Percentiles rank a stretch among this genome's conserved stretches.
phyloP scores from a whole-genome alignment of 2,329 filamentous ascomycete species.

The Setomelanomma holmii region DNA sequence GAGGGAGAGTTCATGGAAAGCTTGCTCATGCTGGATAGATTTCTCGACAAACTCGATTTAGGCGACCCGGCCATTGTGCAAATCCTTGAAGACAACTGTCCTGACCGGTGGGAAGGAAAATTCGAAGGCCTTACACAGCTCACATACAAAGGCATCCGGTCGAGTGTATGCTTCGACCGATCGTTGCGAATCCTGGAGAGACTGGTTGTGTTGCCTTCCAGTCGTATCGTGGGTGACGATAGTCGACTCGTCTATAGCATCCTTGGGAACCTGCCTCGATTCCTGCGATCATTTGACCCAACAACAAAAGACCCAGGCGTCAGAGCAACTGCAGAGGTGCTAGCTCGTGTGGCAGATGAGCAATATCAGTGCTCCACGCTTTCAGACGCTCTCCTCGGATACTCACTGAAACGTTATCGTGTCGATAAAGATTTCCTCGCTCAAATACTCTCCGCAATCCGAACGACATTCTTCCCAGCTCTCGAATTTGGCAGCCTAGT shows the following conservation, averaged over 20 bases:
- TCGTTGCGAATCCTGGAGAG: conserved; percentile 80
- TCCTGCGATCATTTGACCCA: conserved; percentile 79
- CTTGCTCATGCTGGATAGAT: conserved; percentile 86
- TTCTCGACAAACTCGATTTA: conserved; percentile 84
- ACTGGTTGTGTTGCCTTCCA: conserved; percentile 79
- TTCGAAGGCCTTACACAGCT: conserved; percentile 88
- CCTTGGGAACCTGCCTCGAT: conserved; percentile 90
- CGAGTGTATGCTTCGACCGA: conserved; percentile 79
- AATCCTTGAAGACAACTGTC: conserved; percentile 78
- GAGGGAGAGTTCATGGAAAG: conserved; percentile 94
- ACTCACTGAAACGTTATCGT: conserved; percentile 71
- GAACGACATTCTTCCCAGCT: conserved; percentile 78
- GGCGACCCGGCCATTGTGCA: conserved; percentile 71
- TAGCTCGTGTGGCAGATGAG: conserved; percentile 78
- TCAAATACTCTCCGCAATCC: conserved; percentile 76
- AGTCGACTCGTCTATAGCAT: conserved; percentile 82
- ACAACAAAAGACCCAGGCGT: conserved; percentile 56
- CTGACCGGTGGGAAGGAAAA: conserved; percentile 83
- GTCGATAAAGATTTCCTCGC: conserved; percentile 77
- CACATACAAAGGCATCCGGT: conserved; percentile 90
- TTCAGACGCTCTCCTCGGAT: conserved; percentile 72
- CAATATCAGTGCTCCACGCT: conserved; percentile 73
- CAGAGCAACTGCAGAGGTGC: conserved; percentile 69
- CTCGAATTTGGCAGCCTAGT: conserved; percentile 86
- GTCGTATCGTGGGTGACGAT: conserved; percentile 80